A percentile compares a stretch with the other conserved stretches of the same genome.
These are phyloP conservation scores for Talaromyces sp. DNA, from an alignment of 2,329 filamentous ascomycete species.

Conservation along the genomic window DNA sequence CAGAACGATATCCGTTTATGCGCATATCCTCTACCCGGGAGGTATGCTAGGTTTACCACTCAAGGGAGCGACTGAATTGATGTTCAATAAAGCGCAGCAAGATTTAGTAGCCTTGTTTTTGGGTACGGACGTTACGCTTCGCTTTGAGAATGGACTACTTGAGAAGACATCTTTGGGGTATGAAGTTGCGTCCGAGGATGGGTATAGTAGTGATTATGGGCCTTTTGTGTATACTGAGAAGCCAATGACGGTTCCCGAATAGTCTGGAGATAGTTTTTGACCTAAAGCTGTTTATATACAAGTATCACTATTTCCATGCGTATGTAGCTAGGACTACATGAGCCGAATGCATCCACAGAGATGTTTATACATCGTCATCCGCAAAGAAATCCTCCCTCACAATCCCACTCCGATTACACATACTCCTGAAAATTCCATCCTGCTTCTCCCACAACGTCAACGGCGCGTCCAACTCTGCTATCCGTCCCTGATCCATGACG, in stretches of 20 bases:
- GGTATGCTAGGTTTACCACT: slow-evolving; percentile 3
- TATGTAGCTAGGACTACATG: not conserved
- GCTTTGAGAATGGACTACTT: not conserved
- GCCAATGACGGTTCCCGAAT: not conserved
- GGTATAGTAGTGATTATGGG: not conserved
- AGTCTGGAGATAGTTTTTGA: not conserved
- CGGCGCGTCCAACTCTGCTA: slow-evolving; percentile 82
- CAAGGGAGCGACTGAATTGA: not conserved
- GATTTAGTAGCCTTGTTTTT: not conserved
- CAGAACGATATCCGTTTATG: not conserved
- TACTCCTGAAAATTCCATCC: slow-evolving; percentile 73
- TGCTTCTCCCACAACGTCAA: slow-evolving; percentile 65
- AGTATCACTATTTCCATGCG: not conserved
- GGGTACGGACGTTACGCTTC: not conserved
- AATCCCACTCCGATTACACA: slow-evolving; percentile 88
- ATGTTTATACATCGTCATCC: slow-evolving; percentile 13
- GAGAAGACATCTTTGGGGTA: not conserved
- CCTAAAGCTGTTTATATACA: not conserved
- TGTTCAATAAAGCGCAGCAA: not conserved
- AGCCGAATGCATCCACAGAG: not conserved
- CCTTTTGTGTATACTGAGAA: not conserved
- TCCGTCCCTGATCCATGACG: slow-evolving; percentile 87
- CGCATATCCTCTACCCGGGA: slow-evolving; percentile 1
- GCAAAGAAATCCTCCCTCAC: slow-evolving; percentile 39
- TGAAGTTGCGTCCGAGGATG: not conserved